phyloP scores from a whole-genome alignment of 1,284 basidiomycete species.

The Retiboletus flavoniger region DNA sequence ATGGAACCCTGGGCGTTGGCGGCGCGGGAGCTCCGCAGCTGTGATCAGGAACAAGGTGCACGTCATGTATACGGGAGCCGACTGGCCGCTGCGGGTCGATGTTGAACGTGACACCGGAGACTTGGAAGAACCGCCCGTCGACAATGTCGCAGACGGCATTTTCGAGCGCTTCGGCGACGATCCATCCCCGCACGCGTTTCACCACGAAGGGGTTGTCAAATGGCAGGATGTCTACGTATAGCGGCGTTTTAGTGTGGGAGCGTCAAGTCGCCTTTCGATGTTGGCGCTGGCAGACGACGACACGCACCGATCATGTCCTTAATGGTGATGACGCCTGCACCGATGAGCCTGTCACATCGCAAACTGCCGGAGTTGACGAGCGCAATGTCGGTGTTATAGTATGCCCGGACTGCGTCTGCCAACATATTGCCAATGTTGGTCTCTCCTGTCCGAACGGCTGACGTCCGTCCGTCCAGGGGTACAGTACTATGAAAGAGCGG shows the following conservation, averaged over 20 bases:
- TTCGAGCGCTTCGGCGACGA: constrained; percentile 15
- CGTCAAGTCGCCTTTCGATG: neutral
- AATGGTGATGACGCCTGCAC: constrained; percentile 4
- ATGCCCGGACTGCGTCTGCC: constrained; percentile 21
- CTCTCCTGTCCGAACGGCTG: constrained; percentile 4
- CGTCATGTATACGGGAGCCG: constrained; percentile 3
- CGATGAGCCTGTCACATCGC: constrained; percentile 10
- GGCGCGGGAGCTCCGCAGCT: neutral
- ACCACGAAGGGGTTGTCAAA: constrained; percentile 15
- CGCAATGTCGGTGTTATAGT: constrained; percentile 20
- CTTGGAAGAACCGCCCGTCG: constrained; percentile 16
- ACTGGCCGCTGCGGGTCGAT: constrained; percentile 11
- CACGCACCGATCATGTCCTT: constrained; percentile 20
- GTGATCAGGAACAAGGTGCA: constrained; percentile 7
- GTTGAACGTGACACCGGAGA: constrained; percentile 13
- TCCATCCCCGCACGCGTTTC: constrained; percentile 6
- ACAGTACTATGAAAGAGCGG: constrained; percentile 5
- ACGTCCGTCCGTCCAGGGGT: constrained; percentile 9
- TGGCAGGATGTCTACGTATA: constrained; percentile 6
- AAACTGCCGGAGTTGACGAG: constrained; percentile 10
- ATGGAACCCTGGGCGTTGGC: neutral
- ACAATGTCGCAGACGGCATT: constrained; percentile 13
- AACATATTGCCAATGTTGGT: constrained; percentile 9
- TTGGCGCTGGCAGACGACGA: neutral
- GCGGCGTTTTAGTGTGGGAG: neutral